Conservation (phyloP, 2,329 filamentous ascomycete species). For the Epichloe brachyelytri region DNA sequence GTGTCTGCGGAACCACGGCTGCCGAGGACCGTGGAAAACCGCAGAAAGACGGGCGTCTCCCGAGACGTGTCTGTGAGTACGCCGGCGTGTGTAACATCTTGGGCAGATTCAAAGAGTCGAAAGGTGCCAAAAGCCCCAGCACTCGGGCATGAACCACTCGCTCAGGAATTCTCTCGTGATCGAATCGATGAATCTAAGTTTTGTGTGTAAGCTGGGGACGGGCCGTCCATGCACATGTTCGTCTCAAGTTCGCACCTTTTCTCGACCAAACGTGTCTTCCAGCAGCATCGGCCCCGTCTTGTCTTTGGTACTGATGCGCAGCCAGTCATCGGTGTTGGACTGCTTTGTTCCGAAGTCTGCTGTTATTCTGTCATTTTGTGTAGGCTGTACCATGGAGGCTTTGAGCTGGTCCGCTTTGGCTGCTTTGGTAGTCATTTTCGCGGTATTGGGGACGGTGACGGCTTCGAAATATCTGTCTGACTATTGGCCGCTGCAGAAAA, state of each 20-base stretch:
- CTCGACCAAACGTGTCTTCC: conserved; percentile 48
- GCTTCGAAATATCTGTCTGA: not conserved
- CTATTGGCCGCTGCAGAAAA: not conserved
- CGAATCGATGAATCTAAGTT: conserved; percentile 56
- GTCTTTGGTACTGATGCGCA: conserved; percentile 49
- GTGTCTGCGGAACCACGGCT: conserved; percentile 68
- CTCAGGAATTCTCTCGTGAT: conserved; percentile 44
- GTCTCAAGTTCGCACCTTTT: conserved; percentile 43
- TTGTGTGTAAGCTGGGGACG: not conserved
- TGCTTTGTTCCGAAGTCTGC: conserved; percentile 68
- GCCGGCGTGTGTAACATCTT: conserved; percentile 53
- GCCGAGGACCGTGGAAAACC: conserved; percentile 68
- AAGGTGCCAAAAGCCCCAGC: conserved; percentile 60
- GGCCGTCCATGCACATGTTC: not conserved
- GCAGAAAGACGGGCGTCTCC: conserved; percentile 28
- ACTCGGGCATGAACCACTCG: conserved; percentile 57
- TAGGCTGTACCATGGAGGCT: conserved; percentile 43
- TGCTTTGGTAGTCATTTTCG: conserved; percentile 22
- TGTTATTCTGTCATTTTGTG: conserved; percentile 49
- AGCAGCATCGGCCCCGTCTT: conserved; percentile 54
- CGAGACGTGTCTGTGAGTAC: conserved; percentile 44
- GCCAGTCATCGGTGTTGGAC: conserved; percentile 64
- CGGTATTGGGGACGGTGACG: not conserved
- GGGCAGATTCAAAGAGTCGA: conserved; percentile 49
- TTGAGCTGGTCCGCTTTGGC: conserved; percentile 51